Conservation (phyloP, 768 basidiomycete genomes). For the Collybiopsis confluens region DNA sequence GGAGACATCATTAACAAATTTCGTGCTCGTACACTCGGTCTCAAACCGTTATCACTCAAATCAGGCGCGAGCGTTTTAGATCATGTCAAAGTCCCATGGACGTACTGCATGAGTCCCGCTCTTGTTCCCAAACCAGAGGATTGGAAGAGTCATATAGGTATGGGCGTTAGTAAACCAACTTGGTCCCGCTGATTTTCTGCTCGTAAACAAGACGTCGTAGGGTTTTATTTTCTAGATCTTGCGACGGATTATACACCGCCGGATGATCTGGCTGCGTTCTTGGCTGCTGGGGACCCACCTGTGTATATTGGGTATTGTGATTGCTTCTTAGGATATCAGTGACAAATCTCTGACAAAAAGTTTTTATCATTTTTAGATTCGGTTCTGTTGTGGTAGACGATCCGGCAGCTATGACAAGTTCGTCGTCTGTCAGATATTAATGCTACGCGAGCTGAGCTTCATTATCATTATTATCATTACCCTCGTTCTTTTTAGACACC, state of each 20-base stretch:
- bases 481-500: slow-evolving; percentile 34
- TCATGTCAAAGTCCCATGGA: slow-evolving; percentile 53
- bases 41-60: slow-evolving; percentile 42
- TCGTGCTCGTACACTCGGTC: slow-evolving; percentile 42
- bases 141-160: slow-evolving; percentile 62
- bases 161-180: slow-evolving; percentile 1
- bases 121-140: slow-evolving; percentile 58
- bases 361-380: slow-evolving; percentile 38
- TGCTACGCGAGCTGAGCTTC: background rate
- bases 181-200: background rate
- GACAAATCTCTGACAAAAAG: background rate
- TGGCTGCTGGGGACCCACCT: slow-evolving; percentile 45
- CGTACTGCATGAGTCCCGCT: slow-evolving; percentile 58
- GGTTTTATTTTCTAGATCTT: slow-evolving; percentile 60
- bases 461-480: no score
- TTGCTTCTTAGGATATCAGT: slow-evolving; percentile 8
- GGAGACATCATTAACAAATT: slow-evolving; percentile 60
- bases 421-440: background rate
- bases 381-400: slow-evolving; percentile 60
- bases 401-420: slow-evolving; percentile 47
- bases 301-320: slow-evolving; percentile 64
- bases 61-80: slow-evolving; percentile 51
- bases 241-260: slow-evolving; percentile 44
- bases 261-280: slow-evolving; percentile 42
- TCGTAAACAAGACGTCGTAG: slow-evolving; percentile 46